Percentiles rank a stretch among this genome's conserved stretches.
Evolutionary conservation across 2,329 filamentous ascomycete genomes (phyloP).

Genomic region (Curvularia sp.): DNA sequence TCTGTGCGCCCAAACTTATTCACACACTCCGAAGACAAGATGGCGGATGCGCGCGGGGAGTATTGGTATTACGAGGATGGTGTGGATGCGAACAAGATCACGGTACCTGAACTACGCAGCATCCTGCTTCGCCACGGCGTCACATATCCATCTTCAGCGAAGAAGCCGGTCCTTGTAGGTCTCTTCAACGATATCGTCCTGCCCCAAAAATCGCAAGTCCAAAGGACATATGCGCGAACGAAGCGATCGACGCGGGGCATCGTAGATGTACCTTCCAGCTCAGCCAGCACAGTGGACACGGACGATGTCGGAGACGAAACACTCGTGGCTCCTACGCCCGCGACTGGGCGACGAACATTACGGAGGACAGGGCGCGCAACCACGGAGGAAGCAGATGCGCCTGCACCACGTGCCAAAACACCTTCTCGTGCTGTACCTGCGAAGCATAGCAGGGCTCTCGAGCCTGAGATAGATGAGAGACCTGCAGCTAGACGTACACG

Average conservation of each 20-base stretch:
- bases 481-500: constrained; percentile 49
- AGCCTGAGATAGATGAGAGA: constrained; percentile 46
- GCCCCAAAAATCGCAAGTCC: constrained; percentile 78
- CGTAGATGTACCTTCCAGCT: constrained; percentile 68
- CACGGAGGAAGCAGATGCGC: constrained; percentile 46
- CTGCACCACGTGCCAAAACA: constrained; percentile 39
- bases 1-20: background rate
- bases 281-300: constrained; percentile 64
- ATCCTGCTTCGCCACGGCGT: constrained; percentile 91
- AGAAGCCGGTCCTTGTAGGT: constrained; percentile 86
- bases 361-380: constrained; percentile 53
- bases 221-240: constrained; percentile 76
- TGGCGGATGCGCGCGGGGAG: constrained; percentile 48
- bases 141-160: constrained; percentile 84
- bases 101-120: constrained; percentile 85
- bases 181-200: constrained; percentile 82
- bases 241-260: constrained; percentile 91
- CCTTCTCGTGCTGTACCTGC: constrained; percentile 51
- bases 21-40: constrained; percentile 15
- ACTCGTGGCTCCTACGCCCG: constrained; percentile 55
- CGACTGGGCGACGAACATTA: constrained; percentile 34
- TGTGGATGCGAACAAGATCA: constrained; percentile 84
- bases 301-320: constrained; percentile 63
- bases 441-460: constrained; percentile 54
- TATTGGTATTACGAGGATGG: constrained; percentile 77